Conservation (phyloP, 768 basidiomycete genomes). For the Calocybe cyanea region DNA sequence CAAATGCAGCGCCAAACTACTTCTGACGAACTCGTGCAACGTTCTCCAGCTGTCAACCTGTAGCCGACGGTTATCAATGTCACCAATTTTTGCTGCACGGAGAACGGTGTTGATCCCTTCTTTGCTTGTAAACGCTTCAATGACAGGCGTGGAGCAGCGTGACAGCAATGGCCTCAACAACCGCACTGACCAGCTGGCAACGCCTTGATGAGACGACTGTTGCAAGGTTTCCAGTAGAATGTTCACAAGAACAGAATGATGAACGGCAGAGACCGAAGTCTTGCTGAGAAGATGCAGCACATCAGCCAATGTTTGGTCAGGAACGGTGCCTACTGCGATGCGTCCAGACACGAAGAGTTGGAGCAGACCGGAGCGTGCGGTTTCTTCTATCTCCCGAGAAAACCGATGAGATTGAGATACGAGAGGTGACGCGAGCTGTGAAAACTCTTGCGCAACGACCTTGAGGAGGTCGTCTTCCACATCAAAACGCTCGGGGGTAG, state of each 20-base stretch:
- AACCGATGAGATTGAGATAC: conserved; percentile 26
- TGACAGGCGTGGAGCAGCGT: conserved; percentile 21
- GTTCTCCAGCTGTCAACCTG: conserved; percentile 37
- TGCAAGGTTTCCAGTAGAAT: conserved; percentile 26
- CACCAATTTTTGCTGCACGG: conserved; percentile 28
- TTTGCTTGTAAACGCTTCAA: conserved; percentile 27
- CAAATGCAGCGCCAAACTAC: conserved; percentile 19
- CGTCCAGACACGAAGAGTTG: conserved; percentile 31
- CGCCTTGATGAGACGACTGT: conserved; percentile 25
- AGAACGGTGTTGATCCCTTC: conserved; percentile 33
- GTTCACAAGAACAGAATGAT: conserved; percentile 26
- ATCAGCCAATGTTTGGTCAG: conserved; percentile 30
- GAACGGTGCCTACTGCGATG: conserved; percentile 25
- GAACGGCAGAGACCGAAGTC: conserved; percentile 18
- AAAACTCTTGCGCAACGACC: conserved; percentile 29
- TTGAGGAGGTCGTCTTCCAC: conserved; percentile 27
- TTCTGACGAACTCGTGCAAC: conserved; percentile 31
- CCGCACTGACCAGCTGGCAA: conserved; percentile 31
- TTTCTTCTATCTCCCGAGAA: conserved; percentile 21
- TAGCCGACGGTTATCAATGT: conserved; percentile 32
- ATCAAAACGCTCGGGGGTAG: conserved; percentile 27
- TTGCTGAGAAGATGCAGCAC: conserved; percentile 36
- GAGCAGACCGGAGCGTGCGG: conserved; percentile 31
- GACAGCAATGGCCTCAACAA: conserved; percentile 29
- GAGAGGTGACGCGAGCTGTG: conserved; percentile 28